Evolutionary conservation across 176 grass and related monocot species (phyloP), one percentile per base, ranked within the genome.

Genomic region (Musa itinerans): DNA sequence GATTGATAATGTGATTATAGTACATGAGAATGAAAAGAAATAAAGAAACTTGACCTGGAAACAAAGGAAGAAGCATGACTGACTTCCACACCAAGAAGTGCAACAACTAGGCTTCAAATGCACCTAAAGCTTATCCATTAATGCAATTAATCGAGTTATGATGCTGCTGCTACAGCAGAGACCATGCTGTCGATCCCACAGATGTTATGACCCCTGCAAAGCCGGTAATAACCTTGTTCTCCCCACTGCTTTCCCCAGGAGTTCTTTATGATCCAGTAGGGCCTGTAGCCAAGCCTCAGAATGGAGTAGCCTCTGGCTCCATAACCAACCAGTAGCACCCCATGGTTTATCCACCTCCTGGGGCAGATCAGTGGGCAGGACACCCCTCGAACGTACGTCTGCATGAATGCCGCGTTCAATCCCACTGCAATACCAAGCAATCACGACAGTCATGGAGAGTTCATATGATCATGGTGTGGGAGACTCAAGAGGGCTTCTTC

Each of bases 131-230:
- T 4, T 43, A 6, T 43, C 3, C 34, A 43, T 5, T 43, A 43
- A 4, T 43, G 34, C 34, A 43, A 43, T 43, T 43, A 49, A 52
- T 73, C 16, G 19, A 68, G 64, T n/a, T 63, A 26, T 17, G 55
- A 74, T 22, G 63, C 78, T 19, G 84, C 89, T 17, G 86, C 82
- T 27, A 89, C 89, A 64, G 92, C 89, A 71, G 92, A 96, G 85
- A 92, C 92, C 92, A 92, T 96, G 89, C 23, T 88, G 73, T 96
- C 89, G 63, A 96, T 88, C 74, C 92, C 92, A 72, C 92, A 96
- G 12, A 92, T 49, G 78, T 89, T 92, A 25, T 76, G 79, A 15
- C 85, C 92, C 65, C 87, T 86, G 81, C 92, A 96, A 11, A 96
- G 85, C 2, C 78, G 68, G 77, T 89, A 92, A 21, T 90, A 92